Percentiles rank a stretch among this genome's conserved stretches.
Conservation (phyloP, 768 basidiomycete genomes). For the Leccinum ochraceum region DNA sequence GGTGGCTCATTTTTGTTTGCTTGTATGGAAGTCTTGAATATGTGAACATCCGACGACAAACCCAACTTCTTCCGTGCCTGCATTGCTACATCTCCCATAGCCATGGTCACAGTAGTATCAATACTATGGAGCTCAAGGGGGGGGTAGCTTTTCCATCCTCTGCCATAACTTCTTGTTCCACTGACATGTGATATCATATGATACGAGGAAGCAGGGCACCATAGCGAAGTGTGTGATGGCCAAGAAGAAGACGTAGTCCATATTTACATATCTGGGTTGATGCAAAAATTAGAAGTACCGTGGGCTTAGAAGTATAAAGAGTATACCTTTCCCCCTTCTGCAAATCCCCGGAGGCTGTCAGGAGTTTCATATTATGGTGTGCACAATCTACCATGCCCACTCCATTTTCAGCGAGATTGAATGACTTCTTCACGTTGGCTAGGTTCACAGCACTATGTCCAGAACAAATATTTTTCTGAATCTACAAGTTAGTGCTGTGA, state of each 20-base stretch:
- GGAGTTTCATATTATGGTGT: constrained; percentile 19
- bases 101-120: too few species aligned
- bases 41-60: too few species aligned
- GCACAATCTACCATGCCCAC: constrained; percentile 32
- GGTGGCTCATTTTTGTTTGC: too few species aligned
- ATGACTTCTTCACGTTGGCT: constrained; percentile 1
- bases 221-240: neutral
- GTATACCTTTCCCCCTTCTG: constrained; percentile 23
- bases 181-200: too few species aligned
- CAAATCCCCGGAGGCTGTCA: constrained; percentile 13
- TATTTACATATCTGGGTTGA: neutral
- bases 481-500: too few species aligned
- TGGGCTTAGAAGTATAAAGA: neutral
- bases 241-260: neutral
- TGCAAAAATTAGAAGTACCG: neutral
- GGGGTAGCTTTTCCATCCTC: too few species aligned
- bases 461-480: constrained; percentile 8
- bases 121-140: too few species aligned
- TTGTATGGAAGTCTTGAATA: too few species aligned
- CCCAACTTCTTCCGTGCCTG: too few species aligned
- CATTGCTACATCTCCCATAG: too few species aligned
- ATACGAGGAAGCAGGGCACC: too few species aligned
- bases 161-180: too few species aligned
- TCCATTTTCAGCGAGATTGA: constrained; percentile 27
- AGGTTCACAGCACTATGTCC: constrained; percentile 11